Evolutionary conservation across 164 flowering plant genomes (phyloP).

Genomic region (Akebia trifoliata): DNA sequence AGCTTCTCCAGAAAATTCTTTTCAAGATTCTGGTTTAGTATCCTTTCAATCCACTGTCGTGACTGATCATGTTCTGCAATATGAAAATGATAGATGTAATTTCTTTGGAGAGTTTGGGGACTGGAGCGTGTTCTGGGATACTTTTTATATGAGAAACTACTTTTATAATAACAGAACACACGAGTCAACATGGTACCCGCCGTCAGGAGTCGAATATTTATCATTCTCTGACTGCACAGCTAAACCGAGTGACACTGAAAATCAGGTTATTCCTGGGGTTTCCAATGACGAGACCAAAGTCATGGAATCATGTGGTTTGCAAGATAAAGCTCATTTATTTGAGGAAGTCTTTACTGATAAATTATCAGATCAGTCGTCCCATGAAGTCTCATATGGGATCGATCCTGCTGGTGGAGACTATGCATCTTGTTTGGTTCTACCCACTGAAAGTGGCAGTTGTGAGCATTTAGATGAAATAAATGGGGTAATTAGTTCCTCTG

Average conservation of each 20-base stretch:
- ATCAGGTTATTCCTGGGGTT: slow-evolving; percentile 11
- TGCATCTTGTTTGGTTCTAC: neutral
- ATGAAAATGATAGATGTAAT: slow-evolving; percentile 13
- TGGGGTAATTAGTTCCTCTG: slow-evolving; percentile 12
- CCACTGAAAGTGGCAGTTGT: neutral
- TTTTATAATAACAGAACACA: slow-evolving; percentile 60
- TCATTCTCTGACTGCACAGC: slow-evolving; percentile 12
- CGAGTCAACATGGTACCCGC: slow-evolving; percentile 78
- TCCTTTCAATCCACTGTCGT: slow-evolving; percentile 13
- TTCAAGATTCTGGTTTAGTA: slow-evolving; percentile 14
- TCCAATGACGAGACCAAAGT: slow-evolving; percentile 9
- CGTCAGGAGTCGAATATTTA: slow-evolving; percentile 55
- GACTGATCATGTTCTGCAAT: slow-evolving; percentile 10
- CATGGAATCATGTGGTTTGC: slow-evolving; percentile 12
- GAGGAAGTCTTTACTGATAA: slow-evolving; percentile 14
- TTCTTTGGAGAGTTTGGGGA: slow-evolving; percentile 32
- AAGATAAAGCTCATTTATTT: slow-evolving; percentile 12
- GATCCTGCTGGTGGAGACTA: slow-evolving; percentile 15
- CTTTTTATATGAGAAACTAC: slow-evolving; percentile 53
- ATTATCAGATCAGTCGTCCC: slow-evolving; percentile 12
- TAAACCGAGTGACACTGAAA: slow-evolving; percentile 21
- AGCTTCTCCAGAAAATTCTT: slow-evolving; percentile 18
- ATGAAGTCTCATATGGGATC: slow-evolving; percentile 15
- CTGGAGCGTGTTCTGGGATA: slow-evolving; percentile 73
- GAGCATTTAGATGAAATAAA: slow-evolving; percentile 17